Base-by-base conservation (phyloP, 1,284 basidiomycete genomes). In the Omphalotus olearius region DNA sequence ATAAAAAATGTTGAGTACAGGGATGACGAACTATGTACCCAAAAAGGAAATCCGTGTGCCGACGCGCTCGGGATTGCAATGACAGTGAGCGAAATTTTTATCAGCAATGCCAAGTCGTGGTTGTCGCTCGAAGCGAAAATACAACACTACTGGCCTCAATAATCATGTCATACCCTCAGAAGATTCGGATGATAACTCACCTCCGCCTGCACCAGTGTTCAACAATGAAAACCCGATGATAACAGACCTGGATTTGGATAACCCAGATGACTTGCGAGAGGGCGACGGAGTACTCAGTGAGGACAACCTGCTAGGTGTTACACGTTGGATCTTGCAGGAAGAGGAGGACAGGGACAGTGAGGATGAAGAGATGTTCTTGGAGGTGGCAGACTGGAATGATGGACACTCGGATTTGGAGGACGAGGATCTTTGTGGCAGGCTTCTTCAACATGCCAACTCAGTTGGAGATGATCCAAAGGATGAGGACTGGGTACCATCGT, bases 401-500 rank as follows among this genome's bases (percentile, higher is more conserved):
- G 37, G 39, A 39, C 4, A 28, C 26, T 28, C 10, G 26, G 52
- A 54, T 6, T 50, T 60, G 30, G 55, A 48, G 36, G 51, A 55
- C n/a, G 39, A 49, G 6, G 47, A 43, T 4, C 45, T 59, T 23
- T 36, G 48, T 6, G 45, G 56, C 33, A 51, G 23, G 36, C 20
- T 60, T 41, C 35, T 52, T 40, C 23, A 23, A 42, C 50, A 36
- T 23, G 56, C 45, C 7, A 39, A 18, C 11, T 42, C 51, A 11
- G 39, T 54, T 16, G 47, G 50, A 25, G 50, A 58, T 37, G 55
- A 60, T 48, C 35, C 35, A 18, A 38, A 50, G 11, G 51, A 60
- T 56, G 41, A 45, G 13, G 56, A 62, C 36, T 60, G 57, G 58
- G 36, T 62, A 36, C 60, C 57, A 33, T 25, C 9, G 28, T 57